Base-by-base conservation (phyloP, 1,284 basidiomycete species). In the Xanthoconium separans region DNA sequence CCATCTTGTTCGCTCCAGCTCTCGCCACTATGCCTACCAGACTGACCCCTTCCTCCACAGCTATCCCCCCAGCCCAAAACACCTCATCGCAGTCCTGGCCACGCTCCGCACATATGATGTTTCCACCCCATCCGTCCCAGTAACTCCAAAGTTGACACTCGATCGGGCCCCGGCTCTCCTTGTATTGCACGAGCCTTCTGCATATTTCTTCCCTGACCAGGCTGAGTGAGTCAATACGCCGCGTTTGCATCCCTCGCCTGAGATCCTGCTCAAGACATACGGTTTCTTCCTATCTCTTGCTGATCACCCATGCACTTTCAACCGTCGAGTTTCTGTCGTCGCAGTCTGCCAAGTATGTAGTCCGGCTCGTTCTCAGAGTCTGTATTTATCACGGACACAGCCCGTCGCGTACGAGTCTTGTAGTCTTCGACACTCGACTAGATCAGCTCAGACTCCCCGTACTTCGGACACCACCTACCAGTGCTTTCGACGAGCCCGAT, bases 401-500 rank as follows among this genome's bases (percentile, higher is more conserved):
- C 40, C 47, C 55, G 45, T 31, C 58, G 18, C 43, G 57, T 12
- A 59, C 68, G 40, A 57, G 71, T 31, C 66, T 84, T 15, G 76
- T 76, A 5, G 65, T 90, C 22, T 89, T 90, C 61, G 87, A 90
- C 62, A 82, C 82, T 24, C 73, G 72, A 15, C 61, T 90, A n/a
- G 73, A 77, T 47, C 59, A 73, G 3, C 65, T 89, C 29, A 79
- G 72, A 56, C 72, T 89, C 4, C 86, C 87, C 0, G 71, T 88
- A 11, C 55, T 80, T 27, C 75, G 72, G 40, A 63, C 66, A 20
- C 69, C 63, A 4, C 45, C 60, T 6, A 50, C 42, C 24, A 55
- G 29, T 43, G 39, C 41, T n/a, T 51, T 55, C 36, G 61, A 63
- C 44, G 62, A 57, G 44, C 51, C 44, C n/a, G 58, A 65, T 15